phyloP scores from a whole-genome alignment of 768 basidiomycete genomes.

The Kwoniella sp. region DNA sequence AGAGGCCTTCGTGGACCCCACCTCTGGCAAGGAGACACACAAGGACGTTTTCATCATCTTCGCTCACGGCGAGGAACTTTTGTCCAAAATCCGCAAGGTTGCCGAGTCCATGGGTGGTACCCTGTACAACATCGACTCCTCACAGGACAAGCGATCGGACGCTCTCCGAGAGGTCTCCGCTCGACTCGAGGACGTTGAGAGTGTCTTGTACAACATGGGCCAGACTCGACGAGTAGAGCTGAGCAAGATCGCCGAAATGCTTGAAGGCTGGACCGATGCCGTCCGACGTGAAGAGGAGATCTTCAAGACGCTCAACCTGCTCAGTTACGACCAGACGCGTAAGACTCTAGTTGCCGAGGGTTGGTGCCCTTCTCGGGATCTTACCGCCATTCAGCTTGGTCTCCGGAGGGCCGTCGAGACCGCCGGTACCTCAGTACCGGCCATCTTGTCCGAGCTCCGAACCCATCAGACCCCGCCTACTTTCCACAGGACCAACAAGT shows the following conservation, averaged over 20 bases:
- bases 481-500: conserved; percentile 88
- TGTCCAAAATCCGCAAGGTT: conserved; percentile 95
- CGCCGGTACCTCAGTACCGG: conserved; percentile 85
- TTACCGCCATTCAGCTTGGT: conserved; percentile 75
- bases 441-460: conserved; percentile 82
- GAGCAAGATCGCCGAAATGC: conserved; percentile 72
- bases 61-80: conserved; percentile 85
- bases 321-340: conserved; percentile 87
- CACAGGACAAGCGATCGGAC: conserved; percentile 84
- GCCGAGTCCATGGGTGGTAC: conserved; percentile 99
- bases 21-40: conserved; percentile 73
- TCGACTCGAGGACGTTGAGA: conserved; percentile 86
- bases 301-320: conserved; percentile 89
- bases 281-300: conserved; percentile 93
- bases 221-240: conserved; percentile 76
- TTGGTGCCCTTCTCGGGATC: conserved; percentile 93
- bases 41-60: conserved; percentile 99
- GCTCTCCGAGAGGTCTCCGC: conserved; percentile 80
- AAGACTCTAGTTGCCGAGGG: conserved; percentile 96
- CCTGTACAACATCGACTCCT: conserved; percentile 90
- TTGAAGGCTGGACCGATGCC: conserved; percentile 88
- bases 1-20: conserved; percentile 85
- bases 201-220: conserved; percentile 83
- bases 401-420: conserved; percentile 89
- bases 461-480: conserved; percentile 92